Percentiles rank a stretch among this genome's conserved stretches.
Conservation (phyloP, 331 rosid species). For the Spiraea crenata region DNA sequence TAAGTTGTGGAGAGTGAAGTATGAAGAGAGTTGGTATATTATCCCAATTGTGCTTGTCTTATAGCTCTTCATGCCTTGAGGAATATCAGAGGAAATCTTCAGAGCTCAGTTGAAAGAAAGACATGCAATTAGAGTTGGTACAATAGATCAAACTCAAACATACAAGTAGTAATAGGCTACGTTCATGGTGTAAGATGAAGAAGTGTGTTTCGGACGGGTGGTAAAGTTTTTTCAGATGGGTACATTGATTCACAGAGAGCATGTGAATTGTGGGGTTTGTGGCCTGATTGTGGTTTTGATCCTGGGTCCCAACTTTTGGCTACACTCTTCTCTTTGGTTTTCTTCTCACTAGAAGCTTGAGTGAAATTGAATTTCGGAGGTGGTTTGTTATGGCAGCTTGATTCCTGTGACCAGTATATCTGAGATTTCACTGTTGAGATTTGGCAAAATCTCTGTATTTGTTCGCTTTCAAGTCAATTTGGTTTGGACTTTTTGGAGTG, state of each 20-base stretch:
- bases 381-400: slow-evolving; percentile 34
- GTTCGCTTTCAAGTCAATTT: neutral
- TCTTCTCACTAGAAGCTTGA: neutral
- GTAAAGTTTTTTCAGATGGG: slow-evolving; percentile 33
- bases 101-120: slow-evolving; percentile 43
- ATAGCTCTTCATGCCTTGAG: slow-evolving; percentile 45
- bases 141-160: slow-evolving; percentile 24
- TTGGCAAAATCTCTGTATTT: neutral
- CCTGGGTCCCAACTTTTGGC: slow-evolving; percentile 37
- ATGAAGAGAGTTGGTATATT: too few species aligned
- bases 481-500: neutral
- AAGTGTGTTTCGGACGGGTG: slow-evolving; percentile 2
- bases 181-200: neutral
- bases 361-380: slow-evolving; percentile 19
- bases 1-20: too few species aligned
- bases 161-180: neutral
- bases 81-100: slow-evolving; percentile 49
- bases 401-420: slow-evolving; percentile 47
- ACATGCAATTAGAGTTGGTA: slow-evolving; percentile 40
- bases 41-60: too few species aligned
- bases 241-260: slow-evolving; percentile 38
- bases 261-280: slow-evolving; percentile 61
- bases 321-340: slow-evolving; percentile 17
- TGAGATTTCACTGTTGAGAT: slow-evolving; percentile 13
- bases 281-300: slow-evolving; percentile 32